A percentile compares a stretch with the other conserved stretches of the same genome.
Conservation (phyloP, 2,329 filamentous ascomycete species). For the Zelopaecilomyces penicillatus region DNA sequence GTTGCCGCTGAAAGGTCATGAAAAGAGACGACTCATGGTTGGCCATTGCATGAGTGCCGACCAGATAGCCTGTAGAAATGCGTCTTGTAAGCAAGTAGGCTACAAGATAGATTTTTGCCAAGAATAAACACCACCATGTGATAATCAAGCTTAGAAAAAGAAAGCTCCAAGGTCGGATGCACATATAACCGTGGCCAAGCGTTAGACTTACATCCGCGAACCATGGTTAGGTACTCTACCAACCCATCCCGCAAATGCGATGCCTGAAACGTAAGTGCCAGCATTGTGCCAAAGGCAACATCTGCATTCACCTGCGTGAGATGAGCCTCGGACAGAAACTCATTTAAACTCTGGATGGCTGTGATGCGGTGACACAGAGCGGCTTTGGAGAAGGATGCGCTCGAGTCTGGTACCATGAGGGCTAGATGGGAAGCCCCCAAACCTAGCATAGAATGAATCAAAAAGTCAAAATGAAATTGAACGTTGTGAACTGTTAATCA, state of each 20-base stretch:
- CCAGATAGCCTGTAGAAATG: not conserved
- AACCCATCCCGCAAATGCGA: slow-evolving; percentile 32
- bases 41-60: not conserved
- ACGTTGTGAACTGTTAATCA: no score
- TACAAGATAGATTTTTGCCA: no score
- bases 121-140: no score
- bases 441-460: slow-evolving; percentile 34
- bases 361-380: slow-evolving; percentile 29
- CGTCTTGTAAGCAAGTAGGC: no score
- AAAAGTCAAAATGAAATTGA: slow-evolving; percentile 26
- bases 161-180: no score
- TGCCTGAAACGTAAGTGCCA: slow-evolving; percentile 30
- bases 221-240: slow-evolving; percentile 30
- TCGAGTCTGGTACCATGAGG: slow-evolving; percentile 13
- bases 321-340: slow-evolving; percentile 20
- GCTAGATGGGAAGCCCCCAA: slow-evolving; percentile 31
- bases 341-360: slow-evolving; percentile 29
- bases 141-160: no score
- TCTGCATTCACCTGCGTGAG: slow-evolving; percentile 24
- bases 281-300: slow-evolving; percentile 28
- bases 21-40: not conserved
- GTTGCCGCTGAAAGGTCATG: slow-evolving; percentile 15
- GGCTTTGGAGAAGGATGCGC: slow-evolving; percentile 13
- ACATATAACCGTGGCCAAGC: no score
- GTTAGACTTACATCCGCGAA: slow-evolving; percentile 25